A percentile compares a stretch with the other conserved stretches of the same genome.
phyloP scores from a whole-genome alignment of 441 rosid species.

The Hura crepitans region DNA sequence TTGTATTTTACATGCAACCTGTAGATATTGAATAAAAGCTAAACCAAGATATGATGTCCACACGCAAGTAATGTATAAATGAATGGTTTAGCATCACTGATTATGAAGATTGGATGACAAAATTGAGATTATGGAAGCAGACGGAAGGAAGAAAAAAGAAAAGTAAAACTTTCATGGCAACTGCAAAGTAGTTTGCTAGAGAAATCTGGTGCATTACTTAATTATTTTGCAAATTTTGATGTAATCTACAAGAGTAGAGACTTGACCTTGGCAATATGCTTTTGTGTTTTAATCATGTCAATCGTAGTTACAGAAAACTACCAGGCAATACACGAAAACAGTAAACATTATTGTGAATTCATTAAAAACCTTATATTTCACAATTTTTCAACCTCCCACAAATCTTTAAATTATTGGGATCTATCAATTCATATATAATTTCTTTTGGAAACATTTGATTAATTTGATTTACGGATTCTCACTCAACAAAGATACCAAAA shows the following conservation, averaged over 20 bases:
- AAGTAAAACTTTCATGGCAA: too few relatives aligned
- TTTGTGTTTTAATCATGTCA: not conserved
- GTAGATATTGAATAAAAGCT: constrained; percentile 1
- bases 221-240: not conserved
- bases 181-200: too few relatives aligned
- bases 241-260: not conserved
- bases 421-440: not conserved
- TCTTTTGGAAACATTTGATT: not conserved
- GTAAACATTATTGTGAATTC: not conserved
- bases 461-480: not conserved
- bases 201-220: not conserved
- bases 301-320: not conserved
- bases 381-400: not conserved
- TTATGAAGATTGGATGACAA: not conserved
- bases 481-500: not conserved
- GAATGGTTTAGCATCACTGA: not conserved
- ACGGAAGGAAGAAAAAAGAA: not conserved
- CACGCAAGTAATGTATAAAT: not conserved
- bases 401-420: not conserved
- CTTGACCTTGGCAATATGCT: not conserved
- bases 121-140: not conserved
- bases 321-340: not conserved
- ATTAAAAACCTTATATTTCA: not conserved
- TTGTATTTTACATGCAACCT: constrained; percentile 3
- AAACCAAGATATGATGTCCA: not conserved